Base-by-base conservation (phyloP, 805 yeast genomes). In the Monosporozyma yasuniensis region DNA sequence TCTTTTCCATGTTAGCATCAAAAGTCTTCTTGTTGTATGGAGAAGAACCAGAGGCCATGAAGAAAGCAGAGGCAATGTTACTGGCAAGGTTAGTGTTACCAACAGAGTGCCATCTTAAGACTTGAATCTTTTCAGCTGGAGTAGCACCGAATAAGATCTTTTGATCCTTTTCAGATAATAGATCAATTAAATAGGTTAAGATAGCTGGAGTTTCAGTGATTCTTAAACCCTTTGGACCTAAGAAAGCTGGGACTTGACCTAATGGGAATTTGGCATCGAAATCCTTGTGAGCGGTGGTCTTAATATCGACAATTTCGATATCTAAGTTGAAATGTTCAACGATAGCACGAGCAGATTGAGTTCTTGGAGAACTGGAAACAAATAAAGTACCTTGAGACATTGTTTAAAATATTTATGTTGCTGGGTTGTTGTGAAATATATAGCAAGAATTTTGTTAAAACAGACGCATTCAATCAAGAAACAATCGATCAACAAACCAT, bases 11-110 rank as follows among this genome's bases (percentile, higher is more conserved):
- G 47, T 69, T 66, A 38, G 72, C 73, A 53, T 83, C 85, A 52
- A 77, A 77, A 48, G 56, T 65, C 56, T 83, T 84, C 80, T 87
- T 86, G 85, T 87, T 84, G 86, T 78, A 88, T 58, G 93, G 90
- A 49, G 54, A 64, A 45, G 60, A 64, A 61, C 96, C 96, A 34
- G 68, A 59, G 51, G 82, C 62, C 57, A 85, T 83, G 51, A 69
- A 64, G 70, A 83, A 75, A 59, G 78, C 77, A 37, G 55, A 56
- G 52, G 76, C 75, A 49, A 75, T 59, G 47, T 69, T 60, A 35
- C 71, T 58, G 58, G 83, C 65, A 52, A 84, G 57, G 62, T 89
- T 96, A 57, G 80, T 61, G 77, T 84, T 87, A 66, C 80, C 71
- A 58, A 84, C 74, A 8, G 96, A 85, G 64, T 81, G 59, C 93